These are phyloP conservation scores for Byssoonygena ceratinophila DNA, from an alignment of 2,329 filamentous ascomycete genomes.

Conservation along the genomic window DNA sequence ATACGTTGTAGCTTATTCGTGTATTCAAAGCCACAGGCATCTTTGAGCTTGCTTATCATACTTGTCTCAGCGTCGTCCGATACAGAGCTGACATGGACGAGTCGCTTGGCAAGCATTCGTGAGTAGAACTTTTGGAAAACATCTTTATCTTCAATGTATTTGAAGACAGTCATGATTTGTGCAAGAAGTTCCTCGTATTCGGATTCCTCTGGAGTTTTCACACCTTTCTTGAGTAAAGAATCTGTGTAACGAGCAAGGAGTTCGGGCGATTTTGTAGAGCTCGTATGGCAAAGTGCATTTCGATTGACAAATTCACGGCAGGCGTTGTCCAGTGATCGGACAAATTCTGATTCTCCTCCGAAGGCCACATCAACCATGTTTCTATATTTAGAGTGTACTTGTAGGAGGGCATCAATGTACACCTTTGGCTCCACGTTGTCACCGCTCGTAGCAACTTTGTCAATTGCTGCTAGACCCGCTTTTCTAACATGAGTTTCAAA, in stretches of 20 bases:
- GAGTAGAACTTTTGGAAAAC: slow-evolving; percentile 99
- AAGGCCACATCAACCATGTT: slow-evolving; percentile 86
- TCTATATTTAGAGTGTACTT: slow-evolving; percentile 89
- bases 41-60: slow-evolving; percentile 99
- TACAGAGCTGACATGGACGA: slow-evolving; percentile 90
- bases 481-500: slow-evolving; percentile 92
- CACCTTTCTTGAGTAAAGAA: slow-evolving; percentile 72
- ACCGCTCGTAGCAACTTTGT: slow-evolving; percentile 78
- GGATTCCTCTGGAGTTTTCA: slow-evolving; percentile 82
- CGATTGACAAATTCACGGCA: slow-evolving; percentile 97
- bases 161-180: slow-evolving; percentile 99
- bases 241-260: slow-evolving; percentile 93
- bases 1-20: slow-evolving; percentile 99
- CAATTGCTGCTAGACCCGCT: slow-evolving; percentile 74
- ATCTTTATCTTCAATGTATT: slow-evolving; percentile 99
- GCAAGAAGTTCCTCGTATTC: slow-evolving; percentile 80
- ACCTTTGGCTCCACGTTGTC: slow-evolving; percentile 91
- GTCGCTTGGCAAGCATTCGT: slow-evolving; percentile 83
- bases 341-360: slow-evolving; percentile 91
- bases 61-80: slow-evolving; percentile 96
- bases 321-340: slow-evolving; percentile 87
- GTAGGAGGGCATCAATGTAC: slow-evolving; percentile 88
- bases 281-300: slow-evolving; percentile 89
- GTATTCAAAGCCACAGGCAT: slow-evolving; percentile 97
- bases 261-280: slow-evolving; percentile 88